Base-by-base conservation (phyloP, 2,329 filamentous ascomycete species). In the Exophiala sp. region DNA sequence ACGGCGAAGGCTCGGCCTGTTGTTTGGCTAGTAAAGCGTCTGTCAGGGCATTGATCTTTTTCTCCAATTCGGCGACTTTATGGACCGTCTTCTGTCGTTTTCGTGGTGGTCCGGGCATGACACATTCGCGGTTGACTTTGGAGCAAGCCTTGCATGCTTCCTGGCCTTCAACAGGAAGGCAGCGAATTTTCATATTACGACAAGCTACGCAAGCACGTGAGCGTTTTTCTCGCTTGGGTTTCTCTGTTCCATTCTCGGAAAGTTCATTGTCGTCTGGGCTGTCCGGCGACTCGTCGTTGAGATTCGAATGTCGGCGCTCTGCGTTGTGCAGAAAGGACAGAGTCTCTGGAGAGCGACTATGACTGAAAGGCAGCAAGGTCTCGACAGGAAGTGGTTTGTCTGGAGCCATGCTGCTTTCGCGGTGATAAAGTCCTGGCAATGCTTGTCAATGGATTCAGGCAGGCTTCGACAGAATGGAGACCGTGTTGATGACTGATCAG, bases 41-140 rank as follows among this genome's bases (percentile, higher is more conserved):
- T 5, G 89, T 95, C 67, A 96, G 69, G 8, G 87, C 88, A 74
- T 95, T 89, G 60, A 96, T 91, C 75, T 95, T 95, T 77, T 87
- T 89, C 75, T 96, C 91, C 46, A 96, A 77, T 75, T 96, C 91
- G 9, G 89, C 87, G 12, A 96, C 91, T 48, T 84, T 91, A 68
- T 95, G 91, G 48, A 89, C 90, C 76, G 95, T 95, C 77, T 91
- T 95, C 75, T 92, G 88, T 40, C 91, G 80, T 72, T 95, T 95
- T 35, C 89, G 72, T 6, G 78, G 82, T 1, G 83, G 89, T 60
- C 84, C 82, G 0, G 89, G 95, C 60, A 91, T 85, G 38, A 91
- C 73, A 66, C 90, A 95, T 58, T 77, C 77, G 21, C 90, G 78
- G n/a, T 84, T 83, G 2, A 89, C 88, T 72, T 95, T 95, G 46